Evolutionary conservation across 2,329 filamentous ascomycete species (phyloP), one percentile per base, ranked within the genome.

Genomic region (Alternaria arbusti): DNA sequence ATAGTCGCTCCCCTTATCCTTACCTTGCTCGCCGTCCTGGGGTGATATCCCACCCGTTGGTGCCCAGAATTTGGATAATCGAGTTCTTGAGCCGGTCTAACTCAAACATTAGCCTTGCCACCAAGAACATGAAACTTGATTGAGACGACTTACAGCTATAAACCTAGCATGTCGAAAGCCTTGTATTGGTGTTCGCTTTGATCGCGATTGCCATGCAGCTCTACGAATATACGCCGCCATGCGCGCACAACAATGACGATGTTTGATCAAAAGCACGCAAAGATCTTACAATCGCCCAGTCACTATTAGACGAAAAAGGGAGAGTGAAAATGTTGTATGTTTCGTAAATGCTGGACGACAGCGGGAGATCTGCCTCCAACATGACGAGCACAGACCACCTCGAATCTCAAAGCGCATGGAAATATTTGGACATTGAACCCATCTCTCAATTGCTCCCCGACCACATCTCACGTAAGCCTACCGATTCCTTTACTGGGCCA

Each of bases 61-160:
- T 26, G 90, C 85, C 93, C 94, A 97, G 79, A 94, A 87, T 49
- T 85, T 89, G 4, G 93, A 95, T 10, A 95, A 79, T 66, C 90
- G 84, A 72, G 82, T 85, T 67, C 88, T 82, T 49, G 84, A 82
- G 80, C 90, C 87, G 68, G 78, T 79, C 86, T 89, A 8, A 4
- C 1, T 2, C 36, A 15, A 15, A 2, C 3, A 36, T 59, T 17
- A 60, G 5, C 28, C 9, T 25, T 6, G 9, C n/a, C 3, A 22
- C 8, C 43, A 1, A 32, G 4, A 15, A 2, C 6, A 32, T 1
- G 6, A 2, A 12, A 17, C 5, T 6, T 5, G 4, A 12, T 4
- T 23, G 8, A 9, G 15, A 12, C 3, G 6, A 4, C 49, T 46
- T 79, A 85, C 83, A 70, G 82, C 76, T 79, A 77, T 72, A 67